Evolutionary conservation across 371 early-diverging fungal species (phyloP).

Genomic region (Parasitella parasitica): DNA sequence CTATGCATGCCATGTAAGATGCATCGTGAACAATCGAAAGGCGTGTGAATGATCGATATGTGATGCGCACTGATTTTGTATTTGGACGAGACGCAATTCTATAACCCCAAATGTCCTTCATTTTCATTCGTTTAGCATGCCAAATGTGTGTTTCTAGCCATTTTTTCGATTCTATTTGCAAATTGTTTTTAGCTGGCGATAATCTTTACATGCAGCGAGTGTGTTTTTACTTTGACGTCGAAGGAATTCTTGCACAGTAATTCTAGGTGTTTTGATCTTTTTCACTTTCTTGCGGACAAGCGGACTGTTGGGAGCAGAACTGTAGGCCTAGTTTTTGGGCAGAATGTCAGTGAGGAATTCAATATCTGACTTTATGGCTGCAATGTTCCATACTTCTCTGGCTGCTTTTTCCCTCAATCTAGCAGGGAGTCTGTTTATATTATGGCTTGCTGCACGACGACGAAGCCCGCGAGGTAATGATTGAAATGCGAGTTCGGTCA

Average conservation of each 20-base stretch:
- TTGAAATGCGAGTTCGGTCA: conserved; percentile 79
- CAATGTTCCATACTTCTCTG: conserved; percentile 59
- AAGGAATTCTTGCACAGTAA: conserved; percentile 52
- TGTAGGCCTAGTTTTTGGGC: not conserved
- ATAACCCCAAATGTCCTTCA: conserved; percentile 89
- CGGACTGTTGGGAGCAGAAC: conserved; percentile 5
- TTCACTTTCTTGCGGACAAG: conserved; percentile 16
- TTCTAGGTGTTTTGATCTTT: conserved; percentile 45
- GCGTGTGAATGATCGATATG: conserved; percentile 76
- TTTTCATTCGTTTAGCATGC: conserved; percentile 96
- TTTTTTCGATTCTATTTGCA: conserved; percentile 52
- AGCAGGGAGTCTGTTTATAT: conserved; percentile 82
- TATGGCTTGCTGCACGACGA: conserved; percentile 90
- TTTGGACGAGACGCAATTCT: conserved; percentile 80
- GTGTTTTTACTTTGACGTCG: conserved; percentile 52
- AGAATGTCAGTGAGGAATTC: not conserved
- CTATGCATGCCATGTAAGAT: conserved; percentile 76
- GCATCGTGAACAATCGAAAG: conserved; percentile 78
- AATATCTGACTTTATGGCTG: conserved; percentile 20
- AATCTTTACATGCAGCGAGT: not conserved
- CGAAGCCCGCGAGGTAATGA: conserved; percentile 87
- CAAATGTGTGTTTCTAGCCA: conserved; percentile 99
- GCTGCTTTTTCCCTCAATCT: conserved; percentile 73
- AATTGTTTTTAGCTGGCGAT: not conserved
- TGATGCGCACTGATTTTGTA: conserved; percentile 76